phyloP scores from a whole-genome alignment of 441 rosid genomes.

The Gossypium trilobum region DNA sequence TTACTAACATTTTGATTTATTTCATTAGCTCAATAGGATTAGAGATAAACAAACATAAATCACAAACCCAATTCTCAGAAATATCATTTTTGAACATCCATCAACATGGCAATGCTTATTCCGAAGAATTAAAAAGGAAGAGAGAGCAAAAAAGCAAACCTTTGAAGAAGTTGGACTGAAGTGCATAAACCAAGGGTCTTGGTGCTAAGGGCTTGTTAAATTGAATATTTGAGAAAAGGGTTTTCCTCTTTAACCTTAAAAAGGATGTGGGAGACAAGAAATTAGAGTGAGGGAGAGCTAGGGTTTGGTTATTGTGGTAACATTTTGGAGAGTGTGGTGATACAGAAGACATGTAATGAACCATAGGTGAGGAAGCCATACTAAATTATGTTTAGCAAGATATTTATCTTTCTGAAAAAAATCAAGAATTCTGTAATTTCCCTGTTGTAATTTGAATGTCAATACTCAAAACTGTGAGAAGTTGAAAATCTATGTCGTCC shows the following conservation, averaged over 20 bases:
- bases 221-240: constrained; percentile 21
- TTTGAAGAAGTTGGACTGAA: constrained; percentile 50
- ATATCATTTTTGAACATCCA: background rate
- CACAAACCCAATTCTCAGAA: background rate
- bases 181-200: constrained; percentile 35
- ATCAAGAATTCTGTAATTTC: background rate
- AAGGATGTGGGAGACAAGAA: constrained; percentile 26
- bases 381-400: background rate
- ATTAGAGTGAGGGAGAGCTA: constrained; percentile 14
- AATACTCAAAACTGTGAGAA: background rate
- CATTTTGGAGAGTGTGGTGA: constrained; percentile 20
- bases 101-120: background rate
- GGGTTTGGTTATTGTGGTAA: constrained; percentile 22
- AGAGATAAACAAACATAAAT: background rate
- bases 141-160: constrained; percentile 20
- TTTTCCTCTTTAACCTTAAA: constrained; percentile 20
- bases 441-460: background rate
- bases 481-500: background rate
- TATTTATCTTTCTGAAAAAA: background rate
- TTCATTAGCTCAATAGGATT: background rate
- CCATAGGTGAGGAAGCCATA: constrained; percentile 25
- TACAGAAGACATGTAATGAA: constrained; percentile 19
- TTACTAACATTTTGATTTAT: background rate
- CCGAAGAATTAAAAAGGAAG: background rate
- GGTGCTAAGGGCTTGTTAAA: constrained; percentile 13